Conservation (phyloP, 495 filamentous ascomycete species). For the Aspergillus sparsus region DNA sequence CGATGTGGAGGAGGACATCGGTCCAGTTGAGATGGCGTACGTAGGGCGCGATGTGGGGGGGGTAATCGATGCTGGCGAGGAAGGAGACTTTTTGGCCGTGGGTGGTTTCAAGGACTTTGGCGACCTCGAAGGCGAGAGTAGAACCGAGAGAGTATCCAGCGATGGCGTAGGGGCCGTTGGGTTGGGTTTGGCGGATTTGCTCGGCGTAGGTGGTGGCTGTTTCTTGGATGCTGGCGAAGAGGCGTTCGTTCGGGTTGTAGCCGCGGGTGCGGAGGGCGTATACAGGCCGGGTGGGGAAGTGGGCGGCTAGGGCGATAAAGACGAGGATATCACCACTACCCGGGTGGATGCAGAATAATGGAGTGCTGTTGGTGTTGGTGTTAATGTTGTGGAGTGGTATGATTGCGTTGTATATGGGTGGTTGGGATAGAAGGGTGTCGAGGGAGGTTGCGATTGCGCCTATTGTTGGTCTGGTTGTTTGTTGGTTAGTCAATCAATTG, state of each 20-base stretch:
- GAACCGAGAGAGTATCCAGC: background rate
- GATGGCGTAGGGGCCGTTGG: slow-evolving; percentile 4
- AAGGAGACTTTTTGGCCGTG: background rate
- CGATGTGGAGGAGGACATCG: slow-evolving; percentile 7
- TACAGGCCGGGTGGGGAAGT: slow-evolving; percentile 36
- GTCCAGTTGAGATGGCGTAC: slow-evolving; percentile 13
- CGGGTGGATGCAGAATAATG: slow-evolving; percentile 56
- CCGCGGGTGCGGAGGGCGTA: background rate
- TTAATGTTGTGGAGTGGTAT: slow-evolving; percentile 43
- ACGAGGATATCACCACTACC: slow-evolving; percentile 55
- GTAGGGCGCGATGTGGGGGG: slow-evolving; percentile 9
- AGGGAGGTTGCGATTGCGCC: slow-evolving; percentile 36
- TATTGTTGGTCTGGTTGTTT: slow-evolving; percentile 21
- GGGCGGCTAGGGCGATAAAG: slow-evolving; percentile 48
- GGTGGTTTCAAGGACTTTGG: background rate
- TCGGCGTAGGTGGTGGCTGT: slow-evolving; percentile 43
- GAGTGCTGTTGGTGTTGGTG: slow-evolving; percentile 30
- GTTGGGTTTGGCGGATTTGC: slow-evolving; percentile 24
- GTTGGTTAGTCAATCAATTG: background rate
- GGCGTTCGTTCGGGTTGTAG: background rate
- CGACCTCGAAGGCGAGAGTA: background rate
- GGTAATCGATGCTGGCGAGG: slow-evolving; percentile 7
- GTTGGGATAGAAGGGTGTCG: slow-evolving; percentile 13
- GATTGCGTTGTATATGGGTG: slow-evolving; percentile 46
- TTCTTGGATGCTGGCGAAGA: background rate